A percentile compares a stretch with the other conserved stretches of the same genome.
These are phyloP conservation scores for Chytriomyces confervae DNA, from an alignment of 192 early-diverging fungal species.

Conservation along the genomic window DNA sequence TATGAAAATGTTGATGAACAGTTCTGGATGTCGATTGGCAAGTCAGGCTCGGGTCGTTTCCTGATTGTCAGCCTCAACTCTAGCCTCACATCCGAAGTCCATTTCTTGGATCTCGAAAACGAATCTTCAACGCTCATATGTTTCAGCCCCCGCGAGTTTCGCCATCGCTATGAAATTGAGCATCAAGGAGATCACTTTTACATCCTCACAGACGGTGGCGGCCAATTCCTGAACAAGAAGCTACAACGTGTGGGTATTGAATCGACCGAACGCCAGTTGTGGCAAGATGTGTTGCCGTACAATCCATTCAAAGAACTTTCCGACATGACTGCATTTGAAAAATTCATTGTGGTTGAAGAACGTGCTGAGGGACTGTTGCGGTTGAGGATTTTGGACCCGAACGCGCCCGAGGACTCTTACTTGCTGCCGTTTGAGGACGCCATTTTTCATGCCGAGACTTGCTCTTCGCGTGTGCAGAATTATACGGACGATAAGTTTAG, in stretches of 20 bases:
- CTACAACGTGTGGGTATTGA: constrained; percentile 26
- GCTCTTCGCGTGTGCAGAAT: constrained; percentile 34
- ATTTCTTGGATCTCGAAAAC: constrained; percentile 11
- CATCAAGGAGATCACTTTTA: constrained; percentile 53
- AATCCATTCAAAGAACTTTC: constrained; percentile 41
- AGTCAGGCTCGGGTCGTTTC: constrained; percentile 43
- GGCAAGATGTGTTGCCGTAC: constrained; percentile 54
- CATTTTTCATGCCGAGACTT: constrained; percentile 26
- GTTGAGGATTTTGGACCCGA: constrained; percentile 24
- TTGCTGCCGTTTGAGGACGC: constrained; percentile 43
- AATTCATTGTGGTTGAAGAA: constrained; percentile 36
- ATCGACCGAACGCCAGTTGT: constrained; percentile 16
- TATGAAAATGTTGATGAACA: constrained; percentile 48
- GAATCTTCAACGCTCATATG: constrained; percentile 18
- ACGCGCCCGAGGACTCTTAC: constrained; percentile 6
- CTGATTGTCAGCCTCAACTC: constrained; percentile 36
- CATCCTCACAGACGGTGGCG: constrained; percentile 50
- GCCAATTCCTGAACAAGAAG: constrained; percentile 52
- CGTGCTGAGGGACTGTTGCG: constrained; percentile 37
- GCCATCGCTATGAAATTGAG: constrained; percentile 50
- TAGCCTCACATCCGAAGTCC: constrained; percentile 33
- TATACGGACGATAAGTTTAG: constrained; percentile 43
- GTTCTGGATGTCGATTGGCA: constrained; percentile 42
- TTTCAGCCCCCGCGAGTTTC: constrained; percentile 44
- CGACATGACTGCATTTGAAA: constrained; percentile 36